These are phyloP conservation scores for Claviceps paspali DNA, from an alignment of 2,329 filamentous ascomycete species.

Conservation along the genomic window DNA sequence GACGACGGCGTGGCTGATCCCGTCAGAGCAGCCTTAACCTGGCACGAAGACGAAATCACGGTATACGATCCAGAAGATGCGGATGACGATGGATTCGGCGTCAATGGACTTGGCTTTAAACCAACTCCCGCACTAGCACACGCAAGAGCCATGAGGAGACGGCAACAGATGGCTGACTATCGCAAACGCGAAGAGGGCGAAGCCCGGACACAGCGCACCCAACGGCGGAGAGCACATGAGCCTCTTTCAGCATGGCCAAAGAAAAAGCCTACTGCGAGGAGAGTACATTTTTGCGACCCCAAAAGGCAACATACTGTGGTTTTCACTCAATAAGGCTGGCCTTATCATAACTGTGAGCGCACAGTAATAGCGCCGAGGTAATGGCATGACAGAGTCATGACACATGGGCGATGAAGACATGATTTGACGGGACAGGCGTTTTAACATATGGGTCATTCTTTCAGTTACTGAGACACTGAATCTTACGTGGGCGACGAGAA, in stretches of 20 bases:
- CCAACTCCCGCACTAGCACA: slow-evolving; percentile 47
- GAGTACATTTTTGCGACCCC: slow-evolving; percentile 25
- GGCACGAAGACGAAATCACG: slow-evolving; percentile 55
- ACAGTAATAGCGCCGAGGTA: not conserved
- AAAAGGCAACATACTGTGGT: slow-evolving; percentile 19
- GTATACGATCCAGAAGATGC: slow-evolving; percentile 48
- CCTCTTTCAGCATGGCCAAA: slow-evolving; percentile 12
- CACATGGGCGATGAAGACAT: not conserved
- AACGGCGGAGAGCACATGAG: slow-evolving; percentile 28
- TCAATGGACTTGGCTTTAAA: slow-evolving; percentile 53
- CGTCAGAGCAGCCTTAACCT: slow-evolving; percentile 44
- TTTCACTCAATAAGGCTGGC: slow-evolving; percentile 10
- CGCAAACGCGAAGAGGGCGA: slow-evolving; percentile 45
- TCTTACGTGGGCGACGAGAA: not conserved
- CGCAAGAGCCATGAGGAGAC: slow-evolving; percentile 38
- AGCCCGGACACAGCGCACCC: slow-evolving; percentile 39
- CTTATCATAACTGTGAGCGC: not conserved
- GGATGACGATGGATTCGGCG: slow-evolving; percentile 51
- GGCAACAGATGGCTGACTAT: slow-evolving; percentile 48
- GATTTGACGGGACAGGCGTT: not conserved
- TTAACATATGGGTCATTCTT: too few relatives aligned
- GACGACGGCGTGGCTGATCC: slow-evolving; percentile 33
- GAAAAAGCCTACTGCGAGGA: slow-evolving; percentile 16
- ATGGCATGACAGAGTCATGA: not conserved
- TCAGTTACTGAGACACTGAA: not conserved